A percentile compares a stretch with the other conserved stretches of the same genome.
These are phyloP conservation scores for Epichloe festucae DNA, from an alignment of 2,329 filamentous ascomycete species.

Conservation along the genomic window DNA sequence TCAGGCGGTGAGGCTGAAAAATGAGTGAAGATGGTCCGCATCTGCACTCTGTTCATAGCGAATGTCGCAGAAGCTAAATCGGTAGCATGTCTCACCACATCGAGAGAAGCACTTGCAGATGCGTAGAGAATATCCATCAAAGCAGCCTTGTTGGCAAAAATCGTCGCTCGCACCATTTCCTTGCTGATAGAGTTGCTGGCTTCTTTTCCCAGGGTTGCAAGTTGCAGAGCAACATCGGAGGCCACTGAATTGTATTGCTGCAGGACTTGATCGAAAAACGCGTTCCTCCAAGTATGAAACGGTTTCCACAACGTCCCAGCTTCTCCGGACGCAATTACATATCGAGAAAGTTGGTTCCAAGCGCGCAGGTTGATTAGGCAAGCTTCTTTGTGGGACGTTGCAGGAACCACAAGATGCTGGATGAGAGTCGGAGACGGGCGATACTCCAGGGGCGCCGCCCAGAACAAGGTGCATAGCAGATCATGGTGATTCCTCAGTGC, in stretches of 20 bases:
- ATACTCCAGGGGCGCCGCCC: conserved; percentile 43
- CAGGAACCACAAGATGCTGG: conserved; percentile 45
- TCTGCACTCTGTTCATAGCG: conserved; percentile 34
- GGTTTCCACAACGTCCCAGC: conserved; percentile 36
- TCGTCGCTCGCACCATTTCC: conserved; percentile 34
- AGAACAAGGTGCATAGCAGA: conserved; percentile 52
- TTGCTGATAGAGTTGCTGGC: conserved; percentile 28
- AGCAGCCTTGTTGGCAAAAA: conserved; percentile 38
- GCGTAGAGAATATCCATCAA: conserved; percentile 39
- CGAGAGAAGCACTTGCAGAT: conserved; percentile 34
- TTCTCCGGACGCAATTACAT: conserved; percentile 36
- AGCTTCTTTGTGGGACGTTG: conserved; percentile 51
- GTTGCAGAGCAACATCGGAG: conserved; percentile 42
- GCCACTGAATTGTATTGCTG: conserved; percentile 44
- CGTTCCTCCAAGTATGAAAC: conserved; percentile 36
- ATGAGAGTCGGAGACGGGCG: conserved; percentile 41
- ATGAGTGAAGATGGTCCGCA: conserved; percentile 37
- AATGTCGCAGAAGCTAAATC: conserved; percentile 35
- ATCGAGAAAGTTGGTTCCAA: conserved; percentile 50
- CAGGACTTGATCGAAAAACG: conserved; percentile 43
- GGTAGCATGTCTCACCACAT: conserved; percentile 34
- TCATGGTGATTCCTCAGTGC: conserved; percentile 57
- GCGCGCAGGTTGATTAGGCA: conserved; percentile 50
- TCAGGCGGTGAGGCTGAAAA: conserved; percentile 29
- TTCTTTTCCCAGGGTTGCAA: conserved; percentile 34